Percentiles rank a stretch among this genome's conserved stretches.
Evolutionary conservation across 2,329 filamentous ascomycete species (phyloP).

Genomic region (Cordyceps fumosorosea): DNA sequence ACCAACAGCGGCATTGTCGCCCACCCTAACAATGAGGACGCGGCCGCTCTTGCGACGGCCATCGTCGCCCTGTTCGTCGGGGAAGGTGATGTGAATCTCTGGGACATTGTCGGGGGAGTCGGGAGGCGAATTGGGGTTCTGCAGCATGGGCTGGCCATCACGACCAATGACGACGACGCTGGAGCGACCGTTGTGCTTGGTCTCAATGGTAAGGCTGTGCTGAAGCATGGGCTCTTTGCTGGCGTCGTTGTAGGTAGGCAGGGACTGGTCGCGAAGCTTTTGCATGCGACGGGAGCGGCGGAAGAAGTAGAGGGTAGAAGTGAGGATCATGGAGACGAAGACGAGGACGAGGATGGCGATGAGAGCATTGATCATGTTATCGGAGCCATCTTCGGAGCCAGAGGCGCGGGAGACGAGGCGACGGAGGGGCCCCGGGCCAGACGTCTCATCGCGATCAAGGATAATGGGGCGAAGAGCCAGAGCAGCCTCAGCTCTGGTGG

Average conservation of each 20-base stretch:
- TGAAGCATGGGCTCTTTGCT: constrained; percentile 43
- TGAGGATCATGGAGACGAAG: constrained; percentile 62
- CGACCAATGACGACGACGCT: constrained; percentile 74
- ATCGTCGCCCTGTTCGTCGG: constrained; percentile 82
- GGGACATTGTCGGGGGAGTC: constrained; percentile 77
- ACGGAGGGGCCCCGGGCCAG: constrained; percentile 11
- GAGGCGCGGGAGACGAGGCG: constrained; percentile 4
- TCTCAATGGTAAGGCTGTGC: constrained; percentile 52
- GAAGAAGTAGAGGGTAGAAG: constrained; percentile 64
- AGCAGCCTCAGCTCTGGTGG: neutral
- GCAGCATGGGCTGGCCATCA: constrained; percentile 68
- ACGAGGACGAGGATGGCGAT: constrained; percentile 74
- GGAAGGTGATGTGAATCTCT: constrained; percentile 97
- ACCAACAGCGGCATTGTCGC: constrained; percentile 77
- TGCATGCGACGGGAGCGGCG: constrained; percentile 55
- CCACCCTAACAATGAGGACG: constrained; percentile 85
- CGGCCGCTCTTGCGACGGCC: constrained; percentile 78
- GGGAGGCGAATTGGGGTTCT: constrained; percentile 68
- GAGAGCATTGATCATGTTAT: constrained; percentile 68
- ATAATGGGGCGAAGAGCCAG: constrained; percentile 10
- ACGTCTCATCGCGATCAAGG: constrained; percentile 5
- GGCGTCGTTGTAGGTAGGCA: constrained; percentile 65
- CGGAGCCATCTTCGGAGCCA: constrained; percentile 39
- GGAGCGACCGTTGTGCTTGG: constrained; percentile 48
- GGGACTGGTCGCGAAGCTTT: constrained; percentile 41